Base-by-base conservation (phyloP, 371 early-diverging fungal genomes). In the Coemansia sp. region DNA sequence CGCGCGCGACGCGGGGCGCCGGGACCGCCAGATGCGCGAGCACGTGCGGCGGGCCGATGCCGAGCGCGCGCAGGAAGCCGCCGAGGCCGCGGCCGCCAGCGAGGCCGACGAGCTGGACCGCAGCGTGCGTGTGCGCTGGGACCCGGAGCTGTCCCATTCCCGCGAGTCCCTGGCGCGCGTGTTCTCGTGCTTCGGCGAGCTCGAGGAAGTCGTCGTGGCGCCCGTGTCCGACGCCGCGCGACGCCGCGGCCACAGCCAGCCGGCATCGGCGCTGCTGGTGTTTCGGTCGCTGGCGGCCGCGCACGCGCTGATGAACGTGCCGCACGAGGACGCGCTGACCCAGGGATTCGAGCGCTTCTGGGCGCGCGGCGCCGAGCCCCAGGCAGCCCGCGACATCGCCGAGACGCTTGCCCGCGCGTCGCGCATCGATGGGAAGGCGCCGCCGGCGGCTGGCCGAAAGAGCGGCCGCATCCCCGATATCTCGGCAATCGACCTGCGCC, bases 61-160 rank as follows among this genome's bases (percentile, higher is more conserved):
- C 29, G 49, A 64, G 59, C 36, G 60, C 47, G 61, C 46, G 37
- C 31, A 40, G 18, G 36, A 29, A 29, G 54, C 42, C 29, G 64
- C 59, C 7, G 29, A 16, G 24, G 24, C 24, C 24, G 24, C 24
- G 0, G 58, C 54, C 9, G 31, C 49, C 6, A 43, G 60, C 9
- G 69, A 70, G 11, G 67, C 56, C 2, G 75, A 75, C 12, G 75
- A 75, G 55, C 56, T 75, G 44, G 75, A 75, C 40, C 75, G 75
- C 33, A 47, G 66, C 2, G 39, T 75, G 3, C 57, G 72, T 2
- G 40, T 75, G 38, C 62, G 68, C 9, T 75, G 75, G 75, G 62
- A 66, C 16, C 8, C 38, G n/a, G 53, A 32, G 11, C 32, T 6
- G n/a, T 5, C 5, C 1, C 44, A 64, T 4, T 42, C 29, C 18